Evolutionary conservation across 2,329 filamentous ascomycete genomes (phyloP).

Genomic region (Zalaria obscura): DNA sequence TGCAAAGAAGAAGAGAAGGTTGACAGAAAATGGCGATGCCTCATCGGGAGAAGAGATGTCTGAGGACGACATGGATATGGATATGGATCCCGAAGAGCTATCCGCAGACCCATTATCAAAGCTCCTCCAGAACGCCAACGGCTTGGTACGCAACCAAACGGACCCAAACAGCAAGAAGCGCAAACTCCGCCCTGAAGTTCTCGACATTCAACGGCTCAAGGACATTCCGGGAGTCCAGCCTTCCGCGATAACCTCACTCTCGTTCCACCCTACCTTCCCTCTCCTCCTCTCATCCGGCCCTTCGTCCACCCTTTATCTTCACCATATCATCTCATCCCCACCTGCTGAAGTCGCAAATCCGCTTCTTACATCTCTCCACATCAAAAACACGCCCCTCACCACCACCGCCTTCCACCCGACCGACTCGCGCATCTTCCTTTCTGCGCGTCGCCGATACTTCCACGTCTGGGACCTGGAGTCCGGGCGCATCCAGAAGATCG

Average conservation of each 20-base stretch:
- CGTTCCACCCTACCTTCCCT: slow-evolving; percentile 79
- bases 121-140: slow-evolving; percentile 61
- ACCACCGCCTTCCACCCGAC: slow-evolving; percentile 62
- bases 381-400: slow-evolving; percentile 69
- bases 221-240: slow-evolving; percentile 70
- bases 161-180: slow-evolving; percentile 40
- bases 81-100: slow-evolving; percentile 20
- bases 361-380: slow-evolving; percentile 76
- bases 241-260: slow-evolving; percentile 64
- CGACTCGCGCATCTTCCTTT: slow-evolving; percentile 73
- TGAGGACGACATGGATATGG: slow-evolving; percentile 40
- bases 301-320: slow-evolving; percentile 72
- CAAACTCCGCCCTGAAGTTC: slow-evolving; percentile 69
- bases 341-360: slow-evolving; percentile 65
- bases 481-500: slow-evolving; percentile 71
- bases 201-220: slow-evolving; percentile 80
- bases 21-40: slow-evolving; percentile 17
- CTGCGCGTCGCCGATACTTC: slow-evolving; percentile 79
- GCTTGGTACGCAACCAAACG: slow-evolving; percentile 41
- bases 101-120: slow-evolving; percentile 64
- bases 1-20: slow-evolving; percentile 33
- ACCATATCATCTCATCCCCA: slow-evolving; percentile 69
- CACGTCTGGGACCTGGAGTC: slow-evolving; percentile 84
- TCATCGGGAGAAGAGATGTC: slow-evolving; percentile 39
- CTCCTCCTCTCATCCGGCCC: slow-evolving; percentile 81